Base-by-base conservation (phyloP, 2,329 filamentous ascomycete species). In the Laburnicola sp. region DNA sequence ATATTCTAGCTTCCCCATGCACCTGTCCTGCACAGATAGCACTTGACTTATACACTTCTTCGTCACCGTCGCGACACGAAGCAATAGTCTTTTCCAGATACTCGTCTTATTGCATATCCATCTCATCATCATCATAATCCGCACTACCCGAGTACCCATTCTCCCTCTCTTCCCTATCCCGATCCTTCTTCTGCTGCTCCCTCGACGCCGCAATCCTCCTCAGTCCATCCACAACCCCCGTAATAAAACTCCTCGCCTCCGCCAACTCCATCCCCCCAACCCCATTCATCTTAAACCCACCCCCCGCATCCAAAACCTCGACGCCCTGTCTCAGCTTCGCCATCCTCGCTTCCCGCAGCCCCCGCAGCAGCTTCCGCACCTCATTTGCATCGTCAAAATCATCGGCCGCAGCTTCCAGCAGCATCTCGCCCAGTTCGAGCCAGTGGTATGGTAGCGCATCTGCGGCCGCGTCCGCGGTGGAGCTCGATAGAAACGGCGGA, bases 191-290 rank as follows among this genome's bases (percentile, higher is more conserved):
- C 40, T 84, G 83, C 56, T 87, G 84, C 77, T 97, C 93, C 47
- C 86, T 85, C 34, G 88, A 91, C 2, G 87, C 85, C 7, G 91
- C 91, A 45, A 97, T 84, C 77, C 85, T 92, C 64, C 91, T 51
- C 63, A 97, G 79, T 3, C 89, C 91, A 71, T 97, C 92, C 57
- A 97, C 86, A 2, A 97, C 90, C 1, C 89, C 89, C 1, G 85
- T 80, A 54, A 97, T 85, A 68, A 97, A 96, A 0, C 85, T 86
- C 63, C 93, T 82, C 48, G 86, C 89, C 76, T 97, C 93, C 0
- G 89, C 87, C 41, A 97, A 79, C 76, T 99, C 94, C 87, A 97
- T 91, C 2, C 89, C 89, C 2, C 94, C 94, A 0, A 97, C 88
- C 21, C 93, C 93, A 42, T 86, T 86, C 69, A 88, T 77, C 50